These are phyloP conservation scores for Nitzschia sp. DNA, from an alignment of 108 stramenopile genomes.

Conservation along the genomic window DNA sequence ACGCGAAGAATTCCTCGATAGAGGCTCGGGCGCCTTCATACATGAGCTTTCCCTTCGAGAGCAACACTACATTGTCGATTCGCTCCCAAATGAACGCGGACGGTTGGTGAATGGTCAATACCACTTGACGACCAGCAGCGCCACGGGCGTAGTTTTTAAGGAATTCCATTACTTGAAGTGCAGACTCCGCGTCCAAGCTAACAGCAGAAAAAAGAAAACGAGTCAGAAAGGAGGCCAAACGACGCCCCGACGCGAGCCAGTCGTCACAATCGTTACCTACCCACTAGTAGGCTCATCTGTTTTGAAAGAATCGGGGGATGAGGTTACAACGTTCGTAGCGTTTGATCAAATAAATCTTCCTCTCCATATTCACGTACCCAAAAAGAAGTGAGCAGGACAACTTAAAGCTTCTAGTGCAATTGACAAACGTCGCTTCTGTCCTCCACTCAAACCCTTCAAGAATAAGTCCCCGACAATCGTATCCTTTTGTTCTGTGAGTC, in stretches of 20 bases:
- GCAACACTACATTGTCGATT: conserved; percentile 58
- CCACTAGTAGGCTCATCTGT: conserved; percentile 20
- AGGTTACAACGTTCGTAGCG: too few species aligned
- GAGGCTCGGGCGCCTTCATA: conserved; percentile 50
- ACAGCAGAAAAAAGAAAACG: conserved; percentile 18
- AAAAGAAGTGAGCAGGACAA: conserved; percentile 47
- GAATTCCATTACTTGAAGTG: conserved; percentile 65
- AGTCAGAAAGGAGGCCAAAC: conserved; percentile 8
- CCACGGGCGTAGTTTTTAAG: conserved; percentile 44
- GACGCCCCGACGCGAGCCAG: background rate
- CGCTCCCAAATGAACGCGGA: conserved; percentile 55
- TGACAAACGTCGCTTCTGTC: conserved; percentile 77
- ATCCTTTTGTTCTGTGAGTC: conserved; percentile 53
- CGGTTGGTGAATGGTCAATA: conserved; percentile 62
- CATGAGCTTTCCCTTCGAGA: conserved; percentile 53
- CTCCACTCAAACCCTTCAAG: conserved; percentile 67
- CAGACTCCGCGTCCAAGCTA: conserved; percentile 51
- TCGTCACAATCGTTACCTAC: conserved; percentile 1
- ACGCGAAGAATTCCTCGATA: conserved; percentile 61
- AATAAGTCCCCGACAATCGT: conserved; percentile 71
- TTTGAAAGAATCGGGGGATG: too few species aligned
- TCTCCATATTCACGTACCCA: too few species aligned
- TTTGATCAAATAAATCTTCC: too few species aligned
- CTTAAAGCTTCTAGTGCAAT: conserved; percentile 70
- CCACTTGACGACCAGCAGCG: conserved; percentile 45